Conservation (phyloP, 768 basidiomycete species). For the Favolaschia claudopus region DNA sequence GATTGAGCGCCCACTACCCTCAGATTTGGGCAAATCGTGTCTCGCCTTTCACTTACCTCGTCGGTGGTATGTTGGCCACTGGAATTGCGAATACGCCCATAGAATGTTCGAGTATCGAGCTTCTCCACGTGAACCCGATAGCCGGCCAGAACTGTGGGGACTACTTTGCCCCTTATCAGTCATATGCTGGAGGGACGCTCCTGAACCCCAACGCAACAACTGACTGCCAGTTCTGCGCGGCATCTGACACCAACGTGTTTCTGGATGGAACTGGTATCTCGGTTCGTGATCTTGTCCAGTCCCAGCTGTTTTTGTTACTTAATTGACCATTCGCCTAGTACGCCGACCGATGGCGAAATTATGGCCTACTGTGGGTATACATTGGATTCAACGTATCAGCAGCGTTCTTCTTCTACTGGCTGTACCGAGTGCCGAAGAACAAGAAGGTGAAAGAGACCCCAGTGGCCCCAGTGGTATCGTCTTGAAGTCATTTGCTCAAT, state of each 20-base stretch:
- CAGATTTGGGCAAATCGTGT: slow-evolving; percentile 49
- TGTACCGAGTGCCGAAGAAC: slow-evolving; percentile 22
- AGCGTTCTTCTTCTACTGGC: slow-evolving; percentile 33
- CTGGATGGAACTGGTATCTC: slow-evolving; percentile 61
- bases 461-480: too few relatives aligned
- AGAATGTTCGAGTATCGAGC: slow-evolving; percentile 60
- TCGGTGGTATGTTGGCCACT: slow-evolving; percentile 38
- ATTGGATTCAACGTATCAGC: slow-evolving; percentile 54
- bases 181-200: slow-evolving; percentile 61
- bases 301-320: slow-evolving; percentile 54
- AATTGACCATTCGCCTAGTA: slow-evolving; percentile 56
- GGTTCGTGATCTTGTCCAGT: slow-evolving; percentile 59
- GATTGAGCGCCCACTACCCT: slow-evolving; percentile 4
- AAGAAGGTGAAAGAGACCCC: slow-evolving; percentile 19
- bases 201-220: slow-evolving; percentile 58
- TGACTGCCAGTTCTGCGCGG: slow-evolving; percentile 66
- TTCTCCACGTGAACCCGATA: slow-evolving; percentile 60
- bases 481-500: too few relatives aligned
- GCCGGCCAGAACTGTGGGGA: slow-evolving; percentile 57
- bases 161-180: slow-evolving; percentile 61
- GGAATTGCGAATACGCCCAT: slow-evolving; percentile 40
- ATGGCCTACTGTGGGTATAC: slow-evolving; percentile 59
- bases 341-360: slow-evolving; percentile 58
- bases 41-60: slow-evolving; percentile 44
- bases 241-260: slow-evolving; percentile 66